Conservation (phyloP, 139 green algal genomes). For the Volvox reticuliferus region DNA sequence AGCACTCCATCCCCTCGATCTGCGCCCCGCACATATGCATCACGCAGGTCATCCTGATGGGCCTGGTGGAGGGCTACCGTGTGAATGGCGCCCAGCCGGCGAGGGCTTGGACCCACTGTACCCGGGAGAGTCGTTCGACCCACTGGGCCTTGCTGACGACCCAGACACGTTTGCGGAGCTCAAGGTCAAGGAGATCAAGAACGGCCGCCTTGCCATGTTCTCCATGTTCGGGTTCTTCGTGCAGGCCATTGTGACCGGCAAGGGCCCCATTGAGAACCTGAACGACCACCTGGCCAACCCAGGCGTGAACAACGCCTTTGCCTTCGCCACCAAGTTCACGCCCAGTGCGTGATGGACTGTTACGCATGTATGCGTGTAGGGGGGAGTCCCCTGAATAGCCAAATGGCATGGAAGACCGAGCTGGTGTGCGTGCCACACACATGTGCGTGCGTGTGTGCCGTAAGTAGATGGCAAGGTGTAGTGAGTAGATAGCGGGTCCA, state of each 20-base stretch:
- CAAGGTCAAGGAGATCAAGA: constrained; percentile 81
- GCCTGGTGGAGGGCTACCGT: constrained; percentile 94
- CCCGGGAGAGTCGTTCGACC: constrained; percentile 94
- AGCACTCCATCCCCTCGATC: background rate
- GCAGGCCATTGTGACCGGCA: constrained; percentile 85
- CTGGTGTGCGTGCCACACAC: background rate
- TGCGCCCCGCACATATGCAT: background rate
- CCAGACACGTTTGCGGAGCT: constrained; percentile 84
- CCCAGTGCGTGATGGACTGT: constrained; percentile 52
- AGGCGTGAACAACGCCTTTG: constrained; percentile 76
- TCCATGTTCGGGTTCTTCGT: constrained; percentile 88
- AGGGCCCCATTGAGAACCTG: constrained; percentile 78
- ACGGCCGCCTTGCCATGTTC: constrained; percentile 94
- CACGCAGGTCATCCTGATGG: constrained; percentile 81
- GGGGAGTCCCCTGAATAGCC: background rate
- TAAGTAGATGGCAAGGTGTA: background rate
- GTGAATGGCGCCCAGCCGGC: constrained; percentile 90
- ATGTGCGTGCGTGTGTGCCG: background rate
- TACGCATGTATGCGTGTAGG: background rate
- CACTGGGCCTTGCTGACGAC: constrained; percentile 94
- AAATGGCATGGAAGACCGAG: background rate
- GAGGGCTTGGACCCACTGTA: constrained; percentile 90
- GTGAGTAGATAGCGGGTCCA: background rate
- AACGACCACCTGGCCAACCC: constrained; percentile 86
- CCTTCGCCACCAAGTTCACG: constrained; percentile 75